Evolutionary conservation across 352 stramenopile genomes (phyloP).

Genomic region (Globisporangium polare): DNA sequence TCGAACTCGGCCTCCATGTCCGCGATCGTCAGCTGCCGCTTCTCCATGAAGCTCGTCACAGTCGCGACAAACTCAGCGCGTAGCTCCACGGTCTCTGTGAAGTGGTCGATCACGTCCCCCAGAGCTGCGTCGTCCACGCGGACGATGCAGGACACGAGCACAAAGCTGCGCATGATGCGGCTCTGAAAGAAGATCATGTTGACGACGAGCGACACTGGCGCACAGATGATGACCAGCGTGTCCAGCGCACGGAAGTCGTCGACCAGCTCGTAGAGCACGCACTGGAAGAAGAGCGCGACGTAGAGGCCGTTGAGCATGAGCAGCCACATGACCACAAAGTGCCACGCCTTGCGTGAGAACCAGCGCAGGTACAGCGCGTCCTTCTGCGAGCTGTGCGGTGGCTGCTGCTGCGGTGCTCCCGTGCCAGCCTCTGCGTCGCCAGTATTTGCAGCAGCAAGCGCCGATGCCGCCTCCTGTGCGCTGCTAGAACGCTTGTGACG

Average conservation of each 20-base stretch:
- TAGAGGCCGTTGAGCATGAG: slow-evolving; percentile 77
- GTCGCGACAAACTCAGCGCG: slow-evolving; percentile 44
- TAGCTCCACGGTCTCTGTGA: slow-evolving; percentile 53
- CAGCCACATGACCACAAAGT: slow-evolving; percentile 55
- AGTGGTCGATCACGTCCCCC: slow-evolving; percentile 53
- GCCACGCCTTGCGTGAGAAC: slow-evolving; percentile 64
- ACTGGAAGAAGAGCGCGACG: slow-evolving; percentile 56
- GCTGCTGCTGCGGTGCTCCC: not conserved
- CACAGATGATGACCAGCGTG: slow-evolving; percentile 14
- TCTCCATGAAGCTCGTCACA: slow-evolving; percentile 25
- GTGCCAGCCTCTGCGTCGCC: not conserved
- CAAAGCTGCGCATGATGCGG: slow-evolving; percentile 57
- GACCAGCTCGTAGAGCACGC: slow-evolving; percentile 51
- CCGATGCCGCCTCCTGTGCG: not conserved
- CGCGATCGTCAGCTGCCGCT: slow-evolving; percentile 15
- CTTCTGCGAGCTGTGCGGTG: not conserved
- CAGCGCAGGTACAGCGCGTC: slow-evolving; percentile 21
- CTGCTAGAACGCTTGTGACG: not conserved
- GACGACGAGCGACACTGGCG: slow-evolving; percentile 43
- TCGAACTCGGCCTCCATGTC: slow-evolving; percentile 34
- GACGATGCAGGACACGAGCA: slow-evolving; percentile 51
- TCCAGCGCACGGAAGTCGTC: slow-evolving; percentile 18
- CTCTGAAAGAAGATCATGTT: slow-evolving; percentile 63
- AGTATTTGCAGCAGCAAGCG: not conserved
- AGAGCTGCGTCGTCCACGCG: slow-evolving; percentile 51